These are phyloP conservation scores for Juglanconis oblonga DNA, from an alignment of 2,329 filamentous ascomycete genomes.

Conservation along the genomic window DNA sequence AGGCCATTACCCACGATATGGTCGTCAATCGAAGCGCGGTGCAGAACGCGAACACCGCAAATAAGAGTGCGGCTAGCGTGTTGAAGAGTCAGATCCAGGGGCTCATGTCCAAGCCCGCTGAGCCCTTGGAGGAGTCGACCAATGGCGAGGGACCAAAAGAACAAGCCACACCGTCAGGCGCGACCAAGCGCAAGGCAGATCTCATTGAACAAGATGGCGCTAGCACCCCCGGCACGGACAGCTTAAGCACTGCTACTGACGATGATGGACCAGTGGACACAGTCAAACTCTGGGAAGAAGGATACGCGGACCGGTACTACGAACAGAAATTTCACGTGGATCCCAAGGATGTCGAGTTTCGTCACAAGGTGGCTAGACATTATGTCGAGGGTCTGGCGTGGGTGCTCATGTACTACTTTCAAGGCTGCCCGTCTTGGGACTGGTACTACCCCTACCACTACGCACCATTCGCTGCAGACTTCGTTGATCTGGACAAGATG, in stretches of 20 bases:
- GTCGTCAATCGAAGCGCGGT: slow-evolving; percentile 70
- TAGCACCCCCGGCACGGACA: slow-evolving; percentile 56
- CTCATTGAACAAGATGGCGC: slow-evolving; percentile 59
- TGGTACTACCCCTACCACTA: slow-evolving; percentile 99
- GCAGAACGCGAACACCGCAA: slow-evolving; percentile 72
- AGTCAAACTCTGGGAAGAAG: slow-evolving; percentile 89
- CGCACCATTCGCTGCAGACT: slow-evolving; percentile 94
- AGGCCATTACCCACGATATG: slow-evolving; percentile 78
- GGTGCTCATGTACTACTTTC: slow-evolving; percentile 96
- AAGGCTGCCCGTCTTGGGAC: slow-evolving; percentile 97
- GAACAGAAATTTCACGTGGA: slow-evolving; percentile 91
- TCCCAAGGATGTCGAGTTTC: slow-evolving; percentile 78
- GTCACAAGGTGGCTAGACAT: slow-evolving; percentile 81
- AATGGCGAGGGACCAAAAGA: slow-evolving; percentile 20
- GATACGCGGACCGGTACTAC: slow-evolving; percentile 94
- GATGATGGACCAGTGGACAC: slow-evolving; percentile 73
- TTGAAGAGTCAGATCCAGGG: slow-evolving; percentile 76
- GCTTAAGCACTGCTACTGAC: slow-evolving; percentile 39
- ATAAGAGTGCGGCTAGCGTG: slow-evolving; percentile 90
- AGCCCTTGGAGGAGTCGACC: slow-evolving; percentile 11
- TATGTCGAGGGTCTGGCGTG: slow-evolving; percentile 94
- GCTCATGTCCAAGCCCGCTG: slow-evolving; percentile 25
- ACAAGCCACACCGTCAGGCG: slow-evolving; percentile 44
- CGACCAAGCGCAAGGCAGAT: slow-evolving; percentile 76
- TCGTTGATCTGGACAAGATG: slow-evolving; percentile 77